Conservation (phyloP, 176 grass and related monocot genomes). For the Zizania latifolia region DNA sequence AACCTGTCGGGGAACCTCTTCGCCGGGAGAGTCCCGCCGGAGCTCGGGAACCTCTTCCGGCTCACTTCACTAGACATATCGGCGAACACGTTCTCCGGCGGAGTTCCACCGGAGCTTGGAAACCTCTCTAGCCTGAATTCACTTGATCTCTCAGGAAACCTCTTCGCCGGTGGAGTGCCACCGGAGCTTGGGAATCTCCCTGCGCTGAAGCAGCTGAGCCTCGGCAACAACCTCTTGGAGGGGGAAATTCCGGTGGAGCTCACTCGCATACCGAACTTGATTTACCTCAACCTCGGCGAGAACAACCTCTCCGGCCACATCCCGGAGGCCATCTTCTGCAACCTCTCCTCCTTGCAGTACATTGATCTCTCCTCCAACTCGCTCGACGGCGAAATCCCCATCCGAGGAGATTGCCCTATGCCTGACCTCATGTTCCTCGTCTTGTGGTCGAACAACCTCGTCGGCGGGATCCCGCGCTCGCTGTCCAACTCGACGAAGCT, state of each 20-base stretch:
- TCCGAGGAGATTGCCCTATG: slow-evolving; percentile 37
- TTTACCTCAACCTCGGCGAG: slow-evolving; percentile 60
- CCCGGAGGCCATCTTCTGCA: slow-evolving; percentile 67
- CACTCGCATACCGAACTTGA: slow-evolving; percentile 29
- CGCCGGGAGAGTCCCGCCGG: slow-evolving; percentile 30
- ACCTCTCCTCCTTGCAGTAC: slow-evolving; percentile 65
- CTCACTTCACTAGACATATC: slow-evolving; percentile 37
- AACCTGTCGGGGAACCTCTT: slow-evolving; percentile 43
- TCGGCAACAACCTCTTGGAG: slow-evolving; percentile 42
- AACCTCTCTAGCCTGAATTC: slow-evolving; percentile 37
- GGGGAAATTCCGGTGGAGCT: slow-evolving; percentile 55
- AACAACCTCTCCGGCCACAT: slow-evolving; percentile 58
- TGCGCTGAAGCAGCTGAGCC: slow-evolving; percentile 48
- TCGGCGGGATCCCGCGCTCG: slow-evolving; percentile 45
- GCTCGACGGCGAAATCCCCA: slow-evolving; percentile 56
- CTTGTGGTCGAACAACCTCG: slow-evolving; percentile 74
- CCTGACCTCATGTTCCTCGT: slow-evolving; percentile 66
- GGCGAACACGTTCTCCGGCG: slow-evolving; percentile 1
- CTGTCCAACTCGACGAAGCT: slow-evolving; percentile 82
- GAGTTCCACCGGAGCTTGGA: slow-evolving; percentile 26
- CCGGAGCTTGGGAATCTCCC: slow-evolving; percentile 48
- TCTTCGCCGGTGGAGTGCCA: slow-evolving; percentile 44
- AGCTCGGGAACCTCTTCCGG: slow-evolving; percentile 21
- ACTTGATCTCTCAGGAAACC: slow-evolving; percentile 67
- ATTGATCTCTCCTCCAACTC: slow-evolving; percentile 66